Conservation (phyloP, 441 rosid genomes). For the Adansonia madagascariensis region DNA sequence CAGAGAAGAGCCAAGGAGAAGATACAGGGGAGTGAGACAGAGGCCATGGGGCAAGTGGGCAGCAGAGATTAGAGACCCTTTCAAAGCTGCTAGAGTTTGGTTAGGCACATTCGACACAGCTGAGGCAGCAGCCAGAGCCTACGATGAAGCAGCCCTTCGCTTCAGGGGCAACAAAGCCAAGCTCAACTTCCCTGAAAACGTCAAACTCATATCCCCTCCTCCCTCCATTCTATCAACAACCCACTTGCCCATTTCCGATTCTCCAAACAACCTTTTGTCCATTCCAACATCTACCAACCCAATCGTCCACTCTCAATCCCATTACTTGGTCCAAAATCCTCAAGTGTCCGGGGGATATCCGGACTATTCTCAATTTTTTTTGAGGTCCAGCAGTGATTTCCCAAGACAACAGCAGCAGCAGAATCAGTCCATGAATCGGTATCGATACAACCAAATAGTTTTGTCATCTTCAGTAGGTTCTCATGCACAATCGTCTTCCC, state of each 20-base stretch:
- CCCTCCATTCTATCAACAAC: slow-evolving; percentile 32
- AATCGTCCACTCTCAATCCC: slow-evolving; percentile 30
- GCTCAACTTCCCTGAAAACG: slow-evolving; percentile 94
- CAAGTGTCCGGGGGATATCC: slow-evolving; percentile 20
- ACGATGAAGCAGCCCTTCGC: slow-evolving; percentile 80
- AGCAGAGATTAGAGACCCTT: slow-evolving; percentile 89
- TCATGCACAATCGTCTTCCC: slow-evolving; percentile 29
- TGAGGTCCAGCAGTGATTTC: slow-evolving; percentile 40
- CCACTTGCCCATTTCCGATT: slow-evolving; percentile 41
- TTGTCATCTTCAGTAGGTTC: slow-evolving; percentile 33
- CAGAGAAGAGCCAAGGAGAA: slow-evolving; percentile 55
- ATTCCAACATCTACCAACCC: slow-evolving; percentile 38
- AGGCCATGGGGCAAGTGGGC: slow-evolving; percentile 99
- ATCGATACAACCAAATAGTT: slow-evolving; percentile 41
- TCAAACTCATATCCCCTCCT: slow-evolving; percentile 44
- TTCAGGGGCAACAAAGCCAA: slow-evolving; percentile 92
- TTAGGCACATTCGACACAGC: slow-evolving; percentile 90
- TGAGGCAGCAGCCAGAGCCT: slow-evolving; percentile 85
- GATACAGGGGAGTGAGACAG: slow-evolving; percentile 89
- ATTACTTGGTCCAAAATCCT: slow-evolving; percentile 21
- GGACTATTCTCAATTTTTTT: slow-evolving; percentile 25
- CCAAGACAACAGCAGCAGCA: slow-evolving; percentile 29
- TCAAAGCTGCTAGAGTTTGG: slow-evolving; percentile 91
- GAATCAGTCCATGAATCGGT: slow-evolving; percentile 20
- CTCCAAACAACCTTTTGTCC: slow-evolving; percentile 42